phyloP scores from a whole-genome alignment of 2,329 filamentous ascomycete species.

The Cordyceps tenuipes region DNA sequence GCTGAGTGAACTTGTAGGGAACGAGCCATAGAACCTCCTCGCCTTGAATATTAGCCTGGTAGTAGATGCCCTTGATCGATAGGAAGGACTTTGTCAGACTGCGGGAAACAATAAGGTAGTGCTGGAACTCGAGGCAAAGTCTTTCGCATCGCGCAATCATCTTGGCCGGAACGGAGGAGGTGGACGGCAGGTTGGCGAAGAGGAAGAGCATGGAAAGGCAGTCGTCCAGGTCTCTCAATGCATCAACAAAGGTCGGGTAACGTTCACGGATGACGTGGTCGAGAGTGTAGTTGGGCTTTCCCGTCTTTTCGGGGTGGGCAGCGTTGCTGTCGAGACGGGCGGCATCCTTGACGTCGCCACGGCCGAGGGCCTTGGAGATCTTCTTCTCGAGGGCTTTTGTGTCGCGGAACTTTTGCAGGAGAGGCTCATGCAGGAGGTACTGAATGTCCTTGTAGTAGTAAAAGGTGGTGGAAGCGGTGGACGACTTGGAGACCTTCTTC shows the following conservation, averaged over 20 bases:
- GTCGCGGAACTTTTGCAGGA: constrained; percentile 90
- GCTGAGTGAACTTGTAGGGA: constrained; percentile 96
- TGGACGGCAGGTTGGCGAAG: constrained; percentile 92
- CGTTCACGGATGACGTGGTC: constrained; percentile 97
- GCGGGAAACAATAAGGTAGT: constrained; percentile 90
- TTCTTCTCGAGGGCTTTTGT: constrained; percentile 97
- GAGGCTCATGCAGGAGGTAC: constrained; percentile 92
- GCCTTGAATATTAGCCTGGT: constrained; percentile 93
- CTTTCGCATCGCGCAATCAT: constrained; percentile 93
- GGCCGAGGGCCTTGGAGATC: constrained; percentile 83
- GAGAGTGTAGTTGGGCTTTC: constrained; percentile 80
- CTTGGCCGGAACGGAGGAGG: constrained; percentile 81
- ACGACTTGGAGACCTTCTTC: constrained; percentile 91
- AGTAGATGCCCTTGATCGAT: constrained; percentile 99
- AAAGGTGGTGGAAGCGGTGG: constrained; percentile 87
- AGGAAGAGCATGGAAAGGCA: constrained; percentile 94
- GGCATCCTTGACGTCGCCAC: constrained; percentile 85
- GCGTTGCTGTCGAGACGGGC: constrained; percentile 81
- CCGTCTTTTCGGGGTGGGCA: constrained; percentile 78
- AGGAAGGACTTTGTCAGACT: constrained; percentile 92
- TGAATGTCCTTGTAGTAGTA: constrained; percentile 92
- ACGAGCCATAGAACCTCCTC: constrained; percentile 97
- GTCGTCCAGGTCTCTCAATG: constrained; percentile 89
- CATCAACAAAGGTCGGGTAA: constrained; percentile 94
- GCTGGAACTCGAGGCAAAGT: constrained; percentile 90